A percentile compares a stretch with the other conserved stretches of the same genome.
Evolutionary conservation across 371 early-diverging fungal genomes (phyloP).

Genomic region (Syncephalastrum sp.): DNA sequence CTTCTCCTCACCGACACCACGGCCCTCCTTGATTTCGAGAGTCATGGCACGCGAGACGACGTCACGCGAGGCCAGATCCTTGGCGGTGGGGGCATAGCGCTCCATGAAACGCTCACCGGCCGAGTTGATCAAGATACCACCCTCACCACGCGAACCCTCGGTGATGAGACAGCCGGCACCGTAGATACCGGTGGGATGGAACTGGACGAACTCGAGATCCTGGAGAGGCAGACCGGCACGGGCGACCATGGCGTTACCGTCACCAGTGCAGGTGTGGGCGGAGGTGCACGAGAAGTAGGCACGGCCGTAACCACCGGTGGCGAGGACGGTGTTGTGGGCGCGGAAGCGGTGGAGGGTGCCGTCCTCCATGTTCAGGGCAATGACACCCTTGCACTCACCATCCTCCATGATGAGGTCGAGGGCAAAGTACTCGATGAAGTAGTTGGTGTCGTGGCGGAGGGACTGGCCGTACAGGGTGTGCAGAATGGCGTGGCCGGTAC

Average conservation of each 20-base stretch:
- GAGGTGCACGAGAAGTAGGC: conserved; percentile 98
- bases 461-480: conserved; percentile 98
- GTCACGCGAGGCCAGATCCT: conserved; percentile 97
- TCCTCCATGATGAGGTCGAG: conserved; percentile 98
- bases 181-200: conserved; percentile 98
- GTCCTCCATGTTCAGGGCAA: conserved; percentile 97
- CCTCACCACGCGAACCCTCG: conserved; percentile 96
- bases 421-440: conserved; percentile 98
- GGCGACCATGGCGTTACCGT: conserved; percentile 95
- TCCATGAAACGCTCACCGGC: conserved; percentile 98
- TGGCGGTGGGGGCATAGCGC: conserved; percentile 97
- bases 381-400: conserved; percentile 94
- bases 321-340: conserved; percentile 95
- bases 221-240: conserved; percentile 90
- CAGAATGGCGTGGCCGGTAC: conserved; percentile 97
- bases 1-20: conserved; percentile 95
- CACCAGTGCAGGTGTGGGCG: conserved; percentile 98
- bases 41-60: conserved; percentile 98
- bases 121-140: conserved; percentile 91
- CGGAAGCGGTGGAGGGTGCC: conserved; percentile 97
- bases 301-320: conserved; percentile 98
- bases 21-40: conserved; percentile 96
- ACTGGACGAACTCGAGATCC: conserved; percentile 97
- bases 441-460: conserved; percentile 92
- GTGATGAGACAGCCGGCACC: conserved; percentile 98